phyloP scores from a whole-genome alignment of 169 alveolate genomes.

The Plasmodium gonderi region DNA sequence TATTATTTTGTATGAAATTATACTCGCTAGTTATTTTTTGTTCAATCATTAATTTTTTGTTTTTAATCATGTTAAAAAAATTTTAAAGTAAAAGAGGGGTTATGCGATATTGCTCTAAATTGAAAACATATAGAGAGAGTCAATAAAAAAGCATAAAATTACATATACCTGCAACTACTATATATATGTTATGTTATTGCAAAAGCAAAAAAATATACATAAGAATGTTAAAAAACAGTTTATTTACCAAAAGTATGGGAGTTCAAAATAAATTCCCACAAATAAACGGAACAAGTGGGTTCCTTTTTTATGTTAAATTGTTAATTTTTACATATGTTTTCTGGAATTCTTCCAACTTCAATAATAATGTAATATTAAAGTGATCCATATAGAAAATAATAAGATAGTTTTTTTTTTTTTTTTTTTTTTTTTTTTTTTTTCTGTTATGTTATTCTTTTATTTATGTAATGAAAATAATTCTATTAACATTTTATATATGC shows the following conservation, averaged over 20 bases:
- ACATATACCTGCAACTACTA: background rate
- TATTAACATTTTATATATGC: background rate
- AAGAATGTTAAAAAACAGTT: background rate
- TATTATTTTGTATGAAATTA: background rate
- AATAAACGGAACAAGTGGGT: background rate
- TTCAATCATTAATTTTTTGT: background rate
- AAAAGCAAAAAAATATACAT: background rate
- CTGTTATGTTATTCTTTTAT: background rate
- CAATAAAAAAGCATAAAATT: background rate
- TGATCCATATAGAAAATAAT: background rate
- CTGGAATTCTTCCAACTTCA: background rate
- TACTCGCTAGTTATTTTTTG: background rate
- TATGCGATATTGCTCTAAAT: background rate
- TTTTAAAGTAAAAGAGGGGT: background rate
- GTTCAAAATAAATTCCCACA: background rate
- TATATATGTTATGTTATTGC: background rate
- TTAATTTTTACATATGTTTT: background rate
- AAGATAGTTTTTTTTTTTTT: background rate
- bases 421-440: background rate
- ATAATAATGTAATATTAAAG: conserved; percentile 6
- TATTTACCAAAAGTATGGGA: background rate
- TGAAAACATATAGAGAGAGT: background rate
- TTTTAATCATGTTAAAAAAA: background rate
- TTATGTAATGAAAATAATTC: background rate
- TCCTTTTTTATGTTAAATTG: background rate